Conservation (phyloP, 352 stramenopile species). For the Globisporangium cederbergense region DNA sequence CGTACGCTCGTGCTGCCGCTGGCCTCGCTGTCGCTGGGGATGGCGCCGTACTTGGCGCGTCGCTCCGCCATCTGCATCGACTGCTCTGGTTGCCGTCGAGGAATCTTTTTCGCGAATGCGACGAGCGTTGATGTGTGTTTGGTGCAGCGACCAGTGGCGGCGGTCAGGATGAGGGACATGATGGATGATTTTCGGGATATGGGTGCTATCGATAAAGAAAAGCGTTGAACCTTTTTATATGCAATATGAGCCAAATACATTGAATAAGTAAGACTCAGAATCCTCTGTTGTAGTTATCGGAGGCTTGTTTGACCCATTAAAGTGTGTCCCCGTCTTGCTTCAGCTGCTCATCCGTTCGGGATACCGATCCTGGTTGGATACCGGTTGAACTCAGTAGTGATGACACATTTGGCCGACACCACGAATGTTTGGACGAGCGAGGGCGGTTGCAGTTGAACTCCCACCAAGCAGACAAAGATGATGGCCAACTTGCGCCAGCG, state of each 20-base stretch:
- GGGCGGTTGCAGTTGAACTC: neutral
- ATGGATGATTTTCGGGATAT: neutral
- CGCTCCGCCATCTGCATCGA: constrained; percentile 41
- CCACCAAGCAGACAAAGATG: neutral
- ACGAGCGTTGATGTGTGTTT: neutral
- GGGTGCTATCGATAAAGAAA: neutral
- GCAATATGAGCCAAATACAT: neutral
- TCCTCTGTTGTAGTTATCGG: constrained; percentile 1
- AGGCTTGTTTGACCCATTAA: neutral
- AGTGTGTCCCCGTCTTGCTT: neutral
- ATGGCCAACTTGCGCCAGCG: constrained; percentile 12
- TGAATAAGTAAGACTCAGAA: neutral
- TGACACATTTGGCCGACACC: neutral
- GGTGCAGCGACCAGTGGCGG: constrained; percentile 7
- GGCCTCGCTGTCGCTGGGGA: constrained; percentile 35
- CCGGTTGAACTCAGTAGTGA: neutral
- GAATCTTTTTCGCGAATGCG: constrained; percentile 17
- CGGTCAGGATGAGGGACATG: neutral
- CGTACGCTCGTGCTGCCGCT: constrained; percentile 25
- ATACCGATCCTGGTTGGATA: constrained; percentile 5
- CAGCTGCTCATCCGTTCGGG: neutral
- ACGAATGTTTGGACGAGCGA: neutral
- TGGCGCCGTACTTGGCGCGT: constrained; percentile 52
- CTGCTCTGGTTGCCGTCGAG: neutral
- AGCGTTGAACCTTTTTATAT: neutral